Evolutionary conservation across 768 basidiomycete genomes (phyloP), one percentile per base, ranked within the genome.

Genomic region (Pholiota conissans): DNA sequence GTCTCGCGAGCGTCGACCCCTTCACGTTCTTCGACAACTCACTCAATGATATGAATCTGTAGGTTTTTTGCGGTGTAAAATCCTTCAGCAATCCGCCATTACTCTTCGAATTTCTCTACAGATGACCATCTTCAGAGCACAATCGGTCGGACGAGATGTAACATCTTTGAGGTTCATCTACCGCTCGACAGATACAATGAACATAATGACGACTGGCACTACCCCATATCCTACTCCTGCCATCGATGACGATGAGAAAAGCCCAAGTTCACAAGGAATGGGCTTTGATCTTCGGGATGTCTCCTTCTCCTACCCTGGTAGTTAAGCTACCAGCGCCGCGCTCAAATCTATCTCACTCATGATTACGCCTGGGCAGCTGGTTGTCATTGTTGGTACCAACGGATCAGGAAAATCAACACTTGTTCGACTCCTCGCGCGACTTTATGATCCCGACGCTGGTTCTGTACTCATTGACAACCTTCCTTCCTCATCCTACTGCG

Each of bases 401-500:
- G 84, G 83, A 5, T 77, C 77, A 52, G 83, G 83, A 2, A 84
- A 84, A 61, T 77, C 80, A 0, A 82, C 82, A 0, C 61, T 84
- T 26, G 67, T 84, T 10, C 81, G 81, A 48, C 65, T 85, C 11
- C 67, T 86, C 9, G 73, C 80, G 0, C 71, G 81, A 1, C 61
- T 84, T 4, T 80, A 80, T 61, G 76, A 80, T 51, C 73, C 77
- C 0, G 71, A 73, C 0, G 65, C 69, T 0, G 84, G 83, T 0
- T 62, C 73, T 5, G 47, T 85, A 5, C 60, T 76, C 13, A 65
- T 85, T 37, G 78, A 85, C 52, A 75, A 73, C 5, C 22, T 64
- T 3, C 71, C 73, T 0, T 73, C 79, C 3, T 52, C 65, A 3
- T 53, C 64, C 0, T 84, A 80, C 39, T 63, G 70, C n/a, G 55